phyloP scores from a whole-genome alignment of 2,329 filamentous ascomycete species.

The Harringtonia aguacate region DNA sequence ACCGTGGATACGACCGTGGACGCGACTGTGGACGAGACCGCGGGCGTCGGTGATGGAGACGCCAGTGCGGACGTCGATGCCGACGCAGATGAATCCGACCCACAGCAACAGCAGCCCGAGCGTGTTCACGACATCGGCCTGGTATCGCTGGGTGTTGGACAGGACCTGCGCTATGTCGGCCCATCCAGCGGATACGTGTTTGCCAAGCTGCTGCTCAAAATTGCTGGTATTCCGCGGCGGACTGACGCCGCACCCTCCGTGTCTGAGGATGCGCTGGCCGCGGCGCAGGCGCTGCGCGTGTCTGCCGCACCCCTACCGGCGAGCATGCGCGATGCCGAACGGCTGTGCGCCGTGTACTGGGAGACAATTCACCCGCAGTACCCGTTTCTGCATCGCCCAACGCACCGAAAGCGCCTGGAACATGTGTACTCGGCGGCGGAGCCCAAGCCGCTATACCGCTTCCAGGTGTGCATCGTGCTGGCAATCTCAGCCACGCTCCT shows the following conservation, averaged over 20 bases:
- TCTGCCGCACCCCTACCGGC: no score
- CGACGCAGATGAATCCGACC: no score
- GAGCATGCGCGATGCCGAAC: no score
- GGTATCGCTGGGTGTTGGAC: slow-evolving; percentile 34
- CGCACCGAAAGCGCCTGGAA: neutral
- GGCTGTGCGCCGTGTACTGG: neutral
- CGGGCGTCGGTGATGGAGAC: no score
- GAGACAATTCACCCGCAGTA: neutral
- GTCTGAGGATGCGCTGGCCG: neutral
- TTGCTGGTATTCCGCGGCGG: slow-evolving; percentile 17
- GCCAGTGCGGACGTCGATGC: no score
- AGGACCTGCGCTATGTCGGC: slow-evolving; percentile 40
- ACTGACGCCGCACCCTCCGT: neutral
- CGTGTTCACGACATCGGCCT: slow-evolving; percentile 38
- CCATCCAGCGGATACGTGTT: slow-evolving; percentile 46
- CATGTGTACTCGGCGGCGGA: neutral
- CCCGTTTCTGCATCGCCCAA: neutral
- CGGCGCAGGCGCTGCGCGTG: no score
- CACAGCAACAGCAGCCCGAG: neutral
- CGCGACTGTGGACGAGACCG: no score
- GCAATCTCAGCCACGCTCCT: neutral
- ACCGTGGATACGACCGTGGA: no score
- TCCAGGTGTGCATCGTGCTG: neutral
- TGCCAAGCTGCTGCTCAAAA: slow-evolving; percentile 32
- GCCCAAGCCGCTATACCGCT: neutral